phyloP scores from a whole-genome alignment of 441 rosid species.

The Gossypium davidsonii region DNA sequence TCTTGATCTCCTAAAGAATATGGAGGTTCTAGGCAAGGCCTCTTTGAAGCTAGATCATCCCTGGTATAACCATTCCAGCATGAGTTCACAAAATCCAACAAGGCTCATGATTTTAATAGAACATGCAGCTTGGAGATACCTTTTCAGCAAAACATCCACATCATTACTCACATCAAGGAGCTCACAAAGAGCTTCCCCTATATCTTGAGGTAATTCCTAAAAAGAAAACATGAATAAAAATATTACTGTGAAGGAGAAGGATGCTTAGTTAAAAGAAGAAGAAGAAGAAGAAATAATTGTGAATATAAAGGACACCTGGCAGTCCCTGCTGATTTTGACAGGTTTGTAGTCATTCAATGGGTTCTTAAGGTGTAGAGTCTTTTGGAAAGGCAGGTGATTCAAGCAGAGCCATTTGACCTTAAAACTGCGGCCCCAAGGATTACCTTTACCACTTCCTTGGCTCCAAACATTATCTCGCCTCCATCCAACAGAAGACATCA shows the following conservation, averaged over 20 bases:
- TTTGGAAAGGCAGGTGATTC: conserved; percentile 84
- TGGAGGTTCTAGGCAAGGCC: conserved; percentile 47
- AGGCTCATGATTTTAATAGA: conserved; percentile 11
- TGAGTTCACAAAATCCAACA: conserved; percentile 19
- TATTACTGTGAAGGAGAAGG: not conserved
- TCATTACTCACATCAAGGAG: conserved; percentile 66
- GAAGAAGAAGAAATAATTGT: not conserved
- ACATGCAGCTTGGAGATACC: conserved; percentile 34
- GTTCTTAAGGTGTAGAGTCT: conserved; percentile 92
- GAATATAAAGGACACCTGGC: conserved; percentile 52
- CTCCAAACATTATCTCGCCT: conserved; percentile 88
- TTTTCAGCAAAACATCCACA: conserved; percentile 36
- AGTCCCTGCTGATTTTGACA: conserved; percentile 96
- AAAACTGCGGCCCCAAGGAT: conserved; percentile 94
- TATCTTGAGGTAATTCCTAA: conserved; percentile 79
- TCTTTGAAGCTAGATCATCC: conserved; percentile 46
- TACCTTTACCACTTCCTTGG: conserved; percentile 78
- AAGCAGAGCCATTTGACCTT: conserved; percentile 83
- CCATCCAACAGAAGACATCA: conserved; percentile 92
- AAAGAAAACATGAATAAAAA: conserved; percentile 17
- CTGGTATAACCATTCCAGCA: conserved; percentile 26
- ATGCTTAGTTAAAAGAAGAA: not conserved
- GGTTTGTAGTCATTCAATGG: conserved; percentile 89
- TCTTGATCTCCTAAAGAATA: conserved; percentile 50
- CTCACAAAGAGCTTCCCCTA: conserved; percentile 92